Percentiles rank a stretch among this genome's conserved stretches.
These are phyloP conservation scores for Guillardia theta DNA, from an alignment of 78 protist genomes.

Conservation along the genomic window DNA sequence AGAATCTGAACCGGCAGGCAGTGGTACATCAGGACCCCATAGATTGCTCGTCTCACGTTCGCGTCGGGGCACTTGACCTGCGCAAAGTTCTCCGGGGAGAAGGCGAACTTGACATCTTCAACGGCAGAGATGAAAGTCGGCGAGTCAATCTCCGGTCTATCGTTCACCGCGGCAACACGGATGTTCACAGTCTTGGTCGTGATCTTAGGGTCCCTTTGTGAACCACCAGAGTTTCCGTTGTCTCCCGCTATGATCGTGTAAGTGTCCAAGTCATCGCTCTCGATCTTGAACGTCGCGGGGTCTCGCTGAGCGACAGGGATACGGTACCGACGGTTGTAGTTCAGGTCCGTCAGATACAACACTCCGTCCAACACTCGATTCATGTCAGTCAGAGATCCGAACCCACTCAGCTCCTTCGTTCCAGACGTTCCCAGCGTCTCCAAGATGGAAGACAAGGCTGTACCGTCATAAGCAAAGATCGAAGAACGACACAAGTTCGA, in stretches of 20 bases:
- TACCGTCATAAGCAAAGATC: too few relatives aligned
- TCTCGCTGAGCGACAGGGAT: background rate
- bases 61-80: background rate
- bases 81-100: background rate
- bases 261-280: background rate
- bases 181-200: background rate
- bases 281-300: background rate
- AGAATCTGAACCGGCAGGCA: background rate
- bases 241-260: background rate
- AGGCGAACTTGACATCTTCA: background rate
- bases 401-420: background rate
- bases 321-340: background rate
- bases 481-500: too few relatives aligned
- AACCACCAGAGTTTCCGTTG: background rate
- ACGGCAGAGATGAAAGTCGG: background rate
- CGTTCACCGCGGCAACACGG: background rate
- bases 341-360: background rate
- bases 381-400: background rate
- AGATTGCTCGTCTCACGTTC: background rate
- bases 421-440: too few relatives aligned
- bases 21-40: background rate
- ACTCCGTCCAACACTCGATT: background rate
- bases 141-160: background rate
- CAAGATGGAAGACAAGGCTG: too few relatives aligned
- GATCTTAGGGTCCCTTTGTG: background rate